phyloP scores from a whole-genome alignment of 352 stramenopile species.

The Halophytophthora batemanensis region DNA sequence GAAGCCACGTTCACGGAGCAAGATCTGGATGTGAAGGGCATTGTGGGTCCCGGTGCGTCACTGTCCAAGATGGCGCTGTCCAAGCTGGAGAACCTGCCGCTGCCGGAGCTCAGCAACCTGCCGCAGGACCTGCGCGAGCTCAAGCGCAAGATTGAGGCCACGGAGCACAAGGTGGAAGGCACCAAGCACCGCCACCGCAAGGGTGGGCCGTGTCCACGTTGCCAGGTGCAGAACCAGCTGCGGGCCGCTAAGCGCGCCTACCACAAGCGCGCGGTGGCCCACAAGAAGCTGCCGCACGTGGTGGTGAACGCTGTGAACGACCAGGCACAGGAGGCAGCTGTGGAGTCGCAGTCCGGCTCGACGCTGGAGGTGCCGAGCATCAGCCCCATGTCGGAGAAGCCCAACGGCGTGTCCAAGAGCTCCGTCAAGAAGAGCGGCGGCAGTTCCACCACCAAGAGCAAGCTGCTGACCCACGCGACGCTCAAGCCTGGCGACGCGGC shows the following conservation, averaged over 20 bases:
- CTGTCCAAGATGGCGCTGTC: constrained; percentile 64
- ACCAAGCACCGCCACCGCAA: constrained; percentile 87
- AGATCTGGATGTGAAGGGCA: constrained; percentile 63
- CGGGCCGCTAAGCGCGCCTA: constrained; percentile 76
- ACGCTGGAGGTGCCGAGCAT: no score
- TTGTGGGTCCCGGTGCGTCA: constrained; percentile 37
- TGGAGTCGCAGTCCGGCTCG: constrained; percentile 14
- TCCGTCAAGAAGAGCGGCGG: no score
- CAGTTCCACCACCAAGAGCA: not conserved
- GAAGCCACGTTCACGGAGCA: constrained; percentile 68
- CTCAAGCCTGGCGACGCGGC: constrained; percentile 10
- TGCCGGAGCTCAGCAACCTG: constrained; percentile 73
- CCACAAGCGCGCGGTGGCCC: constrained; percentile 74
- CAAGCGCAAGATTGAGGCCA: constrained; percentile 84
- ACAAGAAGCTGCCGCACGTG: constrained; percentile 78
- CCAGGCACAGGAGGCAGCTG: constrained; percentile 30
- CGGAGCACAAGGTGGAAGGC: constrained; percentile 80
- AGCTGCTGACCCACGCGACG: constrained; percentile 23
- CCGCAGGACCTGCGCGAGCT: constrained; percentile 78
- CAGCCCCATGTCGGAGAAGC: no score
- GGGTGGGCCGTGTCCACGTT: constrained; percentile 72
- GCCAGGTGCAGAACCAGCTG: constrained; percentile 82
- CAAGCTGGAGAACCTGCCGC: constrained; percentile 64
- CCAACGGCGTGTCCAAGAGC: no score
- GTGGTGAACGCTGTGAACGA: constrained; percentile 32